A percentile compares a stretch with the other conserved stretches of the same genome.
Conservation (phyloP, 1,284 basidiomycete species). For the Inonotus hispidus region DNA sequence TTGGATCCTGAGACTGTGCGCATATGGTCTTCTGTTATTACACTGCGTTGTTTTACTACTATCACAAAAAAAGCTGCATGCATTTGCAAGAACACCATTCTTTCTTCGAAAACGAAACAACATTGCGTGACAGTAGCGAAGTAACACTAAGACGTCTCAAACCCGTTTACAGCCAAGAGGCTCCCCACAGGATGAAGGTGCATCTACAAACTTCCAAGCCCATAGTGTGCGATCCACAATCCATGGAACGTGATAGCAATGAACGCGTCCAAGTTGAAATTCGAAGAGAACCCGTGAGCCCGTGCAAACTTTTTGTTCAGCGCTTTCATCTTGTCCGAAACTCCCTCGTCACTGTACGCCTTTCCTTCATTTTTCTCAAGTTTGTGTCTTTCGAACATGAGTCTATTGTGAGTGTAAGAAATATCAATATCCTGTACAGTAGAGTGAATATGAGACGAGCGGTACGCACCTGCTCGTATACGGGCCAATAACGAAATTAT, state of each 20-base stretch:
- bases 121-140: neutral
- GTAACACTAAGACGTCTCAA: neutral
- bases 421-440: neutral
- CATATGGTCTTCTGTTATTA: constrained; percentile 14
- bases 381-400: constrained; percentile 67
- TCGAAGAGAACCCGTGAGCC: constrained; percentile 64
- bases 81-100: neutral
- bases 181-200: neutral
- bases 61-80: constrained; percentile 18
- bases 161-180: neutral
- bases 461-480: constrained; percentile 59
- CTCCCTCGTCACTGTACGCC: constrained; percentile 54
- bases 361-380: constrained; percentile 74
- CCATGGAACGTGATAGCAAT: constrained; percentile 67
- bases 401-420: constrained; percentile 35
- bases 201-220: constrained; percentile 27
- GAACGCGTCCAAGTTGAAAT: constrained; percentile 59
- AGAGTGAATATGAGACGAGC: neutral
- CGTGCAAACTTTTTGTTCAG: constrained; percentile 59
- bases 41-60: constrained; percentile 18
- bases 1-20: constrained; percentile 51
- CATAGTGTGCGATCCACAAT: constrained; percentile 58
- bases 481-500: constrained; percentile 58
- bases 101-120: neutral
- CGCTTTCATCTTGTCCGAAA: constrained; percentile 65